Percentiles rank a stretch among this genome's conserved stretches.
phyloP scores from a whole-genome alignment of 139 green algal species.

The Trebouxia sp. region DNA sequence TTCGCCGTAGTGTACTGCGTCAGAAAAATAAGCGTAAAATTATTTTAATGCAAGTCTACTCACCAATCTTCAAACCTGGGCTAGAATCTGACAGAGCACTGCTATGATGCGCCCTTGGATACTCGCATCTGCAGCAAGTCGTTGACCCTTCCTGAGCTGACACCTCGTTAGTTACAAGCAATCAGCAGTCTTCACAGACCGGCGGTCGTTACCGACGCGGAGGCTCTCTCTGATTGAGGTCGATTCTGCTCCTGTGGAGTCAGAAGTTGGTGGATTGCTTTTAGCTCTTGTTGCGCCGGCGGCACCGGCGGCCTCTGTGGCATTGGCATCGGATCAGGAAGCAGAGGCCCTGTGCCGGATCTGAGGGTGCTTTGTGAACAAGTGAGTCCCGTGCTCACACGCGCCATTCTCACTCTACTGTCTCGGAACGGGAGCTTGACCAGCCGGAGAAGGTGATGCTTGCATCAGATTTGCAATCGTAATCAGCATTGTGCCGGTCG shows the following conservation, averaged over 20 bases:
- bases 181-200: background rate
- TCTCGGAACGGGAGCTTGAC: too few relatives aligned
- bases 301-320: constrained; percentile 14
- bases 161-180: background rate
- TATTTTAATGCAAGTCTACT: background rate
- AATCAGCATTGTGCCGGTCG: too few relatives aligned
- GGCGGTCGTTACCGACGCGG: too few relatives aligned
- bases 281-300: constrained; percentile 7
- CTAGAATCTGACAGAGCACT: constrained; percentile 12
- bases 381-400: background rate
- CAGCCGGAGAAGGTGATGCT: too few relatives aligned
- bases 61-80: constrained; percentile 1
- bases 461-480: too few relatives aligned
- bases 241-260: constrained; percentile 23
- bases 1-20: constrained; percentile 14
- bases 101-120: constrained; percentile 3
- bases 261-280: constrained; percentile 26
- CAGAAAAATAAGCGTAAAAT: too few relatives aligned
- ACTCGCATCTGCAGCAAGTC: background rate
- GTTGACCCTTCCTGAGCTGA: background rate
- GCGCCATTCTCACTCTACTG: constrained; percentile 10
- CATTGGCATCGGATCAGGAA: background rate
- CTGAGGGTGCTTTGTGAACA: background rate
- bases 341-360: background rate
- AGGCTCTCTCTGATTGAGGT: constrained; percentile 8